Conservation (phyloP, 768 basidiomycete genomes). For the Mycena galericulata region DNA sequence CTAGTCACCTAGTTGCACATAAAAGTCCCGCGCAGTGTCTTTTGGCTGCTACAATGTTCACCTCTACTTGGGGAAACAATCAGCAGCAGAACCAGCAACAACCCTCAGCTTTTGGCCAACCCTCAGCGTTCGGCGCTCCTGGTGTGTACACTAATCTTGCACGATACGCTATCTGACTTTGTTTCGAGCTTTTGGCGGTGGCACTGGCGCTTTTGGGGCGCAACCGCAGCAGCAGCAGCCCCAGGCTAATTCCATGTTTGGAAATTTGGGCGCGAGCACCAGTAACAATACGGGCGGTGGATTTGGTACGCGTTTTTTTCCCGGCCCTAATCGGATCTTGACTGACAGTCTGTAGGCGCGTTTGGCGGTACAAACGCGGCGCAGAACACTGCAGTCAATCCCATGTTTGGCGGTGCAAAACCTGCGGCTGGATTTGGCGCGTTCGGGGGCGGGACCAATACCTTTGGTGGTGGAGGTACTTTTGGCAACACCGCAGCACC, state of each 20-base stretch:
- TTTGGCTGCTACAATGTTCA: constrained; percentile 69
- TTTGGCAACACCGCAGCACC: constrained; percentile 51
- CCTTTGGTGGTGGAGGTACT: constrained; percentile 62
- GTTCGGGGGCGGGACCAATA: constrained; percentile 65
- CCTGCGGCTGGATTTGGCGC: constrained; percentile 82
- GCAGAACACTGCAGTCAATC: constrained; percentile 50
- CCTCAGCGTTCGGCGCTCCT: constrained; percentile 70
- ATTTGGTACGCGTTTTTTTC: constrained; percentile 56
- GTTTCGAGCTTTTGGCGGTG: constrained; percentile 63
- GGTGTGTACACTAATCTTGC: constrained; percentile 51
- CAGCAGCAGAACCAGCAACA: constrained; percentile 72
- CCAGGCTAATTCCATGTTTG: constrained; percentile 86
- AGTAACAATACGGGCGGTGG: constrained; percentile 47
- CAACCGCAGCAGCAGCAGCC: constrained; percentile 68
- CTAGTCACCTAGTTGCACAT: too few species aligned
- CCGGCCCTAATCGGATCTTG: constrained; percentile 27
- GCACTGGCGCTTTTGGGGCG: constrained; percentile 69
- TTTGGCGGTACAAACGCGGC: constrained; percentile 56
- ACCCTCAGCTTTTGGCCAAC: constrained; percentile 77
- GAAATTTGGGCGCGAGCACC: constrained; percentile 58
- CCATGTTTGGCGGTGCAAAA: constrained; percentile 76
- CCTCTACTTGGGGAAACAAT: constrained; percentile 77
- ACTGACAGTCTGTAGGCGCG: constrained; percentile 51
- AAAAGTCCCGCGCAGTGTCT: not conserved
- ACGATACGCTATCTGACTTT: constrained; percentile 39